These are phyloP conservation scores for Aspergillus thermomutatus DNA, from an alignment of 2,329 filamentous ascomycete genomes.

Conservation along the genomic window DNA sequence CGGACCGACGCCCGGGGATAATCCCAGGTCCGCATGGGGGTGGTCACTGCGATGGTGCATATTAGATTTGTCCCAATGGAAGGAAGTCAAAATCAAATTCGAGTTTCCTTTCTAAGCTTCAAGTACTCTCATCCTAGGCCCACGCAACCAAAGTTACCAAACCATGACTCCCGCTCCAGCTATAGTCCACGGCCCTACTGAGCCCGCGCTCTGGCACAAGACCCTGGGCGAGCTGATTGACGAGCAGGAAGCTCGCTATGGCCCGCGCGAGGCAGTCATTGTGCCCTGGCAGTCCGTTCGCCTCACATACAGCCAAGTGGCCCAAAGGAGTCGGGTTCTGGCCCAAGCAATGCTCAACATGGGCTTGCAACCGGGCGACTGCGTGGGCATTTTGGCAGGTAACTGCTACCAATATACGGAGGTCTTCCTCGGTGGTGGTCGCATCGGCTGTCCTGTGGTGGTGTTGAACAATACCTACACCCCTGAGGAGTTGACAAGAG, in stretches of 20 bases:
- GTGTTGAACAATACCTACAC: slow-evolving; percentile 34
- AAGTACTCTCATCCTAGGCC: not conserved
- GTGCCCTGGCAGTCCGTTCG: slow-evolving; percentile 21
- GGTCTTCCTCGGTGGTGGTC: slow-evolving; percentile 51
- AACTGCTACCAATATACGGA: slow-evolving; percentile 53
- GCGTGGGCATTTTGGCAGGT: slow-evolving; percentile 67
- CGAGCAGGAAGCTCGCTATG: slow-evolving; percentile 15
- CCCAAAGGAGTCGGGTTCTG: slow-evolving; percentile 11
- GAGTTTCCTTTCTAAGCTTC: not conserved
- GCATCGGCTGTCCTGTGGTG: slow-evolving; percentile 30
- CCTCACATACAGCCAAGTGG: slow-evolving; percentile 19
- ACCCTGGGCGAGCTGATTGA: slow-evolving; percentile 19
- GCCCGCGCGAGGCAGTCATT: slow-evolving; percentile 6
- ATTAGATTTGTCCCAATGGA: too few species aligned
- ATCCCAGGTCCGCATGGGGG: too few species aligned
- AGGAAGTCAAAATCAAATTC: too few species aligned
- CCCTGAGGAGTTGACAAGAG: slow-evolving; percentile 18
- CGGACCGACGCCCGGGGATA: slow-evolving; percentile 2
- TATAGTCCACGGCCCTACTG: slow-evolving; percentile 18
- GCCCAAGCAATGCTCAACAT: slow-evolving; percentile 61
- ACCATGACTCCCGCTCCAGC: slow-evolving; percentile 9
- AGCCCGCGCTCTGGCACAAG: slow-evolving; percentile 18
- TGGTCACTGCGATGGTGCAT: too few species aligned
- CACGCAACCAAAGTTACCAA: too few species aligned
- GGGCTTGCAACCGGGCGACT: slow-evolving; percentile 64